These are phyloP conservation scores for Capsicum pubescens DNA, from an alignment of 257 asterid genomes.

Conservation along the genomic window DNA sequence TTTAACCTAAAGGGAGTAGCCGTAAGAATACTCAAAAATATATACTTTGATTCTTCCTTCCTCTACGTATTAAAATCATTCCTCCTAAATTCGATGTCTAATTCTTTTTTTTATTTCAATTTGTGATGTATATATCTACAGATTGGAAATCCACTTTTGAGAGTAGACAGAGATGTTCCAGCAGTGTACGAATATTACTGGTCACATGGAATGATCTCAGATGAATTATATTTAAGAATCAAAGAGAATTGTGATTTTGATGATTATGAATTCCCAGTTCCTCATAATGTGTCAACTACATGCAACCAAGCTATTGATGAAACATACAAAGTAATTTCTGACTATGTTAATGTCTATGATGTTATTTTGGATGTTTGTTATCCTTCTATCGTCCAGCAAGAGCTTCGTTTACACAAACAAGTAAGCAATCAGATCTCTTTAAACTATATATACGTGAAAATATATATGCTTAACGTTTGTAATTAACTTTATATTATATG, in stretches of 20 bases:
- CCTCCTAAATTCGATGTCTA: background rate
- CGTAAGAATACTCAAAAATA: conserved; percentile 29
- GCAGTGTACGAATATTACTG: conserved; percentile 65
- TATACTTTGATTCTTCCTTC: background rate
- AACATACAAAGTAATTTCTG: conserved; percentile 42
- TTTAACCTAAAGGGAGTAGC: conserved; percentile 47
- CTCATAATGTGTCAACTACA: conserved; percentile 47
- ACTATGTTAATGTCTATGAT: conserved; percentile 57
- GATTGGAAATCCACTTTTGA: conserved; percentile 88
- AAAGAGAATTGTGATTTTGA: conserved; percentile 59
- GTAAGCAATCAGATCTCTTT: conserved; percentile 37
- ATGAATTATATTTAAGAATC: conserved; percentile 49
- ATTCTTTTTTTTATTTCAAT: background rate
- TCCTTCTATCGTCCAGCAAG: conserved; percentile 59
- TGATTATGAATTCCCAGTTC: conserved; percentile 35
- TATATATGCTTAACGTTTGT: background rate
- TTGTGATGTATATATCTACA: conserved; percentile 8
- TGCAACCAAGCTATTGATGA: conserved; percentile 48
- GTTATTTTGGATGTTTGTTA: conserved; percentile 80
- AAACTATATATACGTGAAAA: background rate
- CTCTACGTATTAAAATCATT: too few relatives aligned
- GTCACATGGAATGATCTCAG: conserved; percentile 91
- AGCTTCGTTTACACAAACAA: conserved; percentile 48
- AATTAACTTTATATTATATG: background rate
- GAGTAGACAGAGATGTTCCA: conserved; percentile 62